Percentiles rank a stretch among this genome's conserved stretches.
Evolutionary conservation across 1,139 yeast species (phyloP).

Genomic region (Lodderomyces parapsilosis): DNA sequence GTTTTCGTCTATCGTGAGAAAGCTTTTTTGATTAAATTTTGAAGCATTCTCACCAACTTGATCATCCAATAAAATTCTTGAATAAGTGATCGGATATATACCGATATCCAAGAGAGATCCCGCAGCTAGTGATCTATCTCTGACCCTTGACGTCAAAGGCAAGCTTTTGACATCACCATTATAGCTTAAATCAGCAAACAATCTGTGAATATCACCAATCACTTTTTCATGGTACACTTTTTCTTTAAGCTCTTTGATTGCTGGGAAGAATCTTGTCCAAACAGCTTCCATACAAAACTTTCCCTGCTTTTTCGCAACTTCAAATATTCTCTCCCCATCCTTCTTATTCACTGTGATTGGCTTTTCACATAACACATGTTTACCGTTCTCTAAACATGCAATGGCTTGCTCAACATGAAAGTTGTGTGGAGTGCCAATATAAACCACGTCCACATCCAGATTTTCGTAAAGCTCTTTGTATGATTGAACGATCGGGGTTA

Average conservation of each 20-base stretch:
- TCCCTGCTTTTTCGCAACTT: constrained; percentile 43
- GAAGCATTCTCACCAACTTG: constrained; percentile 27
- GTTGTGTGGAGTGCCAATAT: constrained; percentile 60
- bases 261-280: constrained; percentile 66
- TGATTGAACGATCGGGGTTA: constrained; percentile 20
- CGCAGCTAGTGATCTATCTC: constrained; percentile 52
- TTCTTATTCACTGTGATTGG: constrained; percentile 54
- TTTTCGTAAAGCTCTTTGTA: constrained; percentile 42
- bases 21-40: constrained; percentile 29
- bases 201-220: constrained; percentile 47
- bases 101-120: constrained; percentile 64
- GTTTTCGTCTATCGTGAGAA: constrained; percentile 28
- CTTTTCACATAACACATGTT: constrained; percentile 60
- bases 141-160: constrained; percentile 30
- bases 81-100: constrained; percentile 53
- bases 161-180: constrained; percentile 28
- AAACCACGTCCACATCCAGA: constrained; percentile 49
- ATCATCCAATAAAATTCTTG: constrained; percentile 38
- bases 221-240: constrained; percentile 43
- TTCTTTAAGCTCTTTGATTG: constrained; percentile 36
- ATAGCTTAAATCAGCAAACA: constrained; percentile 40
- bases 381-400: constrained; percentile 49
- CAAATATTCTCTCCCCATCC: constrained; percentile 45
- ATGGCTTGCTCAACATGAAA: constrained; percentile 52
- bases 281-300: constrained; percentile 63